These are phyloP conservation scores for Melastoma candidum DNA, from an alignment of 441 rosid species.

Conservation along the genomic window DNA sequence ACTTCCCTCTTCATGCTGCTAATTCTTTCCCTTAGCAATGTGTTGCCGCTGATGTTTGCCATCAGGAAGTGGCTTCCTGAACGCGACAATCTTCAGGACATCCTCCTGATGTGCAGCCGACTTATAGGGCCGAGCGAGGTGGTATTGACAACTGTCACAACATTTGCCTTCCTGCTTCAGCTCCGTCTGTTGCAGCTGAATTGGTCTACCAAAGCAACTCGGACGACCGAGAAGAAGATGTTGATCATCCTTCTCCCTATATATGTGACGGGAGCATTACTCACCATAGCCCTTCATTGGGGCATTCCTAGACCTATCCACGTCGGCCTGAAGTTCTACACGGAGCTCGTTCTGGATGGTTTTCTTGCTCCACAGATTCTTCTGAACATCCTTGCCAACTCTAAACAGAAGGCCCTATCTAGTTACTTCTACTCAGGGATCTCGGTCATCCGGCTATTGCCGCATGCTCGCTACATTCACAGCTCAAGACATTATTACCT, in stretches of 20 bases:
- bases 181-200: slow-evolving; percentile 24
- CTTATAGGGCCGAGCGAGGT: slow-evolving; percentile 17
- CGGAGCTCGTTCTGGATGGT: slow-evolving; percentile 23
- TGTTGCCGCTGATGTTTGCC: slow-evolving; percentile 22
- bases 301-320: slow-evolving; percentile 2
- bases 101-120: slow-evolving; percentile 3
- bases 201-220: slow-evolving; percentile 14
- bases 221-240: slow-evolving; percentile 22
- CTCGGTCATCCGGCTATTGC: slow-evolving; percentile 17
- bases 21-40: slow-evolving; percentile 23
- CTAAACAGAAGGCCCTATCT: slow-evolving; percentile 20
- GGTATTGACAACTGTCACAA: slow-evolving; percentile 14
- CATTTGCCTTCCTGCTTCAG: slow-evolving; percentile 25
- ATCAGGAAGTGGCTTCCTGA: slow-evolving; percentile 17
- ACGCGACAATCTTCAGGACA: background rate
- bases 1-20: slow-evolving; percentile 25
- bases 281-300: slow-evolving; percentile 2
- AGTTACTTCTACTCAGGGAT: slow-evolving; percentile 16
- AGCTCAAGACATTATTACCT: slow-evolving; percentile 13
- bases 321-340: slow-evolving; percentile 14
- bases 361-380: slow-evolving; percentile 28
- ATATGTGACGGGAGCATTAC: slow-evolving; percentile 17
- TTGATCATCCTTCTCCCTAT: slow-evolving; percentile 13
- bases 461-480: slow-evolving; percentile 27
- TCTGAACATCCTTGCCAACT: slow-evolving; percentile 22